Conservation (phyloP, 1,284 basidiomycete genomes). For the Phellinidium pouzarii region DNA sequence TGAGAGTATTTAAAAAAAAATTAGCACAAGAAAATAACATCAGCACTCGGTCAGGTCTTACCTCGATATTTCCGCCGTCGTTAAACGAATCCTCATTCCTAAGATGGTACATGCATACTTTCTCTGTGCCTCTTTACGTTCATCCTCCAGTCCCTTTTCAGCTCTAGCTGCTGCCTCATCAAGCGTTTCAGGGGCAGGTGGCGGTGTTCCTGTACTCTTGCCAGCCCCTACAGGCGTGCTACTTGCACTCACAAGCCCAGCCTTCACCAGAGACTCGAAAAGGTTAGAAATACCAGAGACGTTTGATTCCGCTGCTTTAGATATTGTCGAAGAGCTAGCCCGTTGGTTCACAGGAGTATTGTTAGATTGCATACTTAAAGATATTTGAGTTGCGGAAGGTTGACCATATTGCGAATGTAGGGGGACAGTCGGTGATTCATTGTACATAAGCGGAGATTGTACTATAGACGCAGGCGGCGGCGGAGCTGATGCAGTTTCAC, state of each 20-base stretch:
- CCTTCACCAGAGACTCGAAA: conserved; percentile 61
- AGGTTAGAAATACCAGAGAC: conserved; percentile 47
- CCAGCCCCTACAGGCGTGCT: conserved; percentile 45
- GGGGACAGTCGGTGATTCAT: conserved; percentile 20
- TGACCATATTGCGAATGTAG: conserved; percentile 23
- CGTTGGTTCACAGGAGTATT: conserved; percentile 20
- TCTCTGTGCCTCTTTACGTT: conserved; percentile 44
- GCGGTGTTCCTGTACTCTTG: conserved; percentile 14
- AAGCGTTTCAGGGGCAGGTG: conserved; percentile 35
- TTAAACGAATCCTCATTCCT: conserved; percentile 60
- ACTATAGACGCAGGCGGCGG: conserved; percentile 27
- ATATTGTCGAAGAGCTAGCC: conserved; percentile 9
- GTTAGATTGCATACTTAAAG: conserved; percentile 22
- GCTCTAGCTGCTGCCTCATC: conserved; percentile 33
- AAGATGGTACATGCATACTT: conserved; percentile 71
- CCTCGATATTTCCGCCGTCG: conserved; percentile 67
- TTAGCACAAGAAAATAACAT: neutral
- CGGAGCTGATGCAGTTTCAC: conserved; percentile 31
- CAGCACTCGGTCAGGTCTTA: conserved; percentile 32
- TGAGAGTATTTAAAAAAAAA: conserved; percentile 26
- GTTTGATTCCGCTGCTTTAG: conserved; percentile 16
- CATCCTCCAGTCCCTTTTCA: conserved; percentile 30
- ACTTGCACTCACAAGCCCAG: conserved; percentile 57
- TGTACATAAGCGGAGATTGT: conserved; percentile 24
- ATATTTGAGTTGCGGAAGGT: conserved; percentile 24